Conservation (phyloP, 208 protist genomes). For the Trypanosoma mega region DNA sequence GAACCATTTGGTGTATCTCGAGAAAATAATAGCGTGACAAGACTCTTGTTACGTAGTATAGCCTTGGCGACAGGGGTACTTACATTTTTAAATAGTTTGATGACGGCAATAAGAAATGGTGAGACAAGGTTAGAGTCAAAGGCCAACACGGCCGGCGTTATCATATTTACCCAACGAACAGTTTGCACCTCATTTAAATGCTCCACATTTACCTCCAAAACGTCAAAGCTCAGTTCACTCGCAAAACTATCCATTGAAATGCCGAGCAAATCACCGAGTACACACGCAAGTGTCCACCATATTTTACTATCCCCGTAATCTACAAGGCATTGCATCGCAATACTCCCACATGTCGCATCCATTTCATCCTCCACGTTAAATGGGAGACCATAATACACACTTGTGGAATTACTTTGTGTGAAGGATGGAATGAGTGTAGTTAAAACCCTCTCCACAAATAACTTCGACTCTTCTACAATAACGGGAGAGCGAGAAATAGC, state of each 20-base stretch:
- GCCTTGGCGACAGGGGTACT: conserved; percentile 18
- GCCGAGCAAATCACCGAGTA: conserved; percentile 1
- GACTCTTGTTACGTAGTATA: conserved; percentile 54
- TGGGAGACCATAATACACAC: background rate
- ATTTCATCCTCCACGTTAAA: conserved; percentile 8
- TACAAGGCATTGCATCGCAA: conserved; percentile 22
- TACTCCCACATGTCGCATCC: background rate
- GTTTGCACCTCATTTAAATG: conserved; percentile 19
- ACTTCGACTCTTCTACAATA: conserved; percentile 38
- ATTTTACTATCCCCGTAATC: conserved; percentile 18
- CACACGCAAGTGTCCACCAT: conserved; percentile 25
- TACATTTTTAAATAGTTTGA: conserved; percentile 24
- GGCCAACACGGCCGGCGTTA: conserved; percentile 46
- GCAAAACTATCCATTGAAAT: conserved; percentile 12
- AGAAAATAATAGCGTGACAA: conserved; percentile 38
- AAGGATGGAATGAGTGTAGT: background rate
- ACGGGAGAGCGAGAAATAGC: conserved; percentile 44
- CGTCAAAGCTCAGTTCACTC: conserved; percentile 25
- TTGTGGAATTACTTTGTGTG: background rate
- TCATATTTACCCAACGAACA: conserved; percentile 18
- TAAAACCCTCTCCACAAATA: conserved; percentile 44
- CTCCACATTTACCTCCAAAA: conserved; percentile 15
- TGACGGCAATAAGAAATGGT: conserved; percentile 37
- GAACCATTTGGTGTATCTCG: background rate
- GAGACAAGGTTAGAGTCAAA: conserved; percentile 40